Base-by-base conservation (phyloP, 2,329 filamentous ascomycete genomes). In the Mycocentrospora acerina region DNA sequence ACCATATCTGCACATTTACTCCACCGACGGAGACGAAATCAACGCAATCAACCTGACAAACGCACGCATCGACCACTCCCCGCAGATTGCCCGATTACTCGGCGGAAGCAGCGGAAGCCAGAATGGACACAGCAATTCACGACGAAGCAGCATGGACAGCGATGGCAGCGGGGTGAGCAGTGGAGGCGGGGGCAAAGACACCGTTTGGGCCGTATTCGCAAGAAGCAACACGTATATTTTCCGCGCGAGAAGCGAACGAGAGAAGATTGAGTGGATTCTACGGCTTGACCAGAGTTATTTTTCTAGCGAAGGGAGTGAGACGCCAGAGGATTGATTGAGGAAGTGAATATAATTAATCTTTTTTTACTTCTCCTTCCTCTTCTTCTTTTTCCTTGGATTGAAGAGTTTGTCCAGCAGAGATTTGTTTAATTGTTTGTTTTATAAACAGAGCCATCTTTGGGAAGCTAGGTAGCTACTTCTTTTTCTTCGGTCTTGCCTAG, bases 181-280 rank as follows among this genome's bases (percentile, higher is more conserved):
- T 3, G 41, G 9, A 15, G 35, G 17, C 30, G 22, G 32, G 56
- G 78, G 82, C 4, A 60, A 58, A 18, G 85, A 86, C 51, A 59
- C 56, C 3, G 87, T 97, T 27, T 98, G 95, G 76, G 93, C 93
- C 10, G 81, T 98, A 34, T 98, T 97, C 62, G 91, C 88, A 28
- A 88, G 86, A 43, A 86, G 93, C 66, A 96, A 96, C 68, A 95
- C 90, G 22, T 98, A 90, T 80, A 76, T 98, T 27, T 97, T 98
- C 67, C 88, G 90, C 11, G 88, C 90, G 16, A 79, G 90, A 42
- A 91, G 83, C 57, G 91, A 96, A 71, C 79, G 84, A 32, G 90
- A 96, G 67, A 95, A 96, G 75, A 85, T 90, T 55, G 93, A 97
- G 66, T 98, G 93, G 93, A 95, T 98, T 55, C 80, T 94, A 67